Conservation (phyloP, 495 filamentous ascomycete genomes). For the Viridothelium virens region DNA sequence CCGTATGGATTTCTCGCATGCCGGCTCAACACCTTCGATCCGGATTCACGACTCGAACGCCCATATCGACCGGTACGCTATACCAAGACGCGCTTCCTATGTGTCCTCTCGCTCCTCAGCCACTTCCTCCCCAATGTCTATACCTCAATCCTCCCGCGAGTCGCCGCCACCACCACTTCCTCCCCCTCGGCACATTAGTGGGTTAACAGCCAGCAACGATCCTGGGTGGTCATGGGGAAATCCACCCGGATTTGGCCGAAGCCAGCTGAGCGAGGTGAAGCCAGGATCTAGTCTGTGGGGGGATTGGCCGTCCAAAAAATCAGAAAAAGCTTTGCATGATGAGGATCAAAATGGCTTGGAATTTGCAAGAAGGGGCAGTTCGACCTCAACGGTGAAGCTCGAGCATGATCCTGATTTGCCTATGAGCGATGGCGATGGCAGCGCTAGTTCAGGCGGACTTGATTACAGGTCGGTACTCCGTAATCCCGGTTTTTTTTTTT, state of each 20-base stretch:
- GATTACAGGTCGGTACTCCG: neutral
- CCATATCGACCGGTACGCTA: slow-evolving; percentile 22
- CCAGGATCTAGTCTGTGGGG: slow-evolving; percentile 51
- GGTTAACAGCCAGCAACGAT: slow-evolving; percentile 49
- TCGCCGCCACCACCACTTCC: slow-evolving; percentile 55
- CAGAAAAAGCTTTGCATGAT: slow-evolving; percentile 41
- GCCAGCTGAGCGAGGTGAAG: slow-evolving; percentile 35
- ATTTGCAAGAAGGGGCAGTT: slow-evolving; percentile 31
- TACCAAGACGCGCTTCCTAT: slow-evolving; percentile 27
- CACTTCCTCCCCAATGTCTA: slow-evolving; percentile 45
- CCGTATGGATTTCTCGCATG: slow-evolving; percentile 17
- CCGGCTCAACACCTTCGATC: slow-evolving; percentile 20
- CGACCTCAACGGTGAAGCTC: slow-evolving; percentile 33
- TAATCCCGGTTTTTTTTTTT: neutral
- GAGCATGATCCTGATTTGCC: slow-evolving; percentile 21
- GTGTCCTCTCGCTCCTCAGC: slow-evolving; percentile 13
- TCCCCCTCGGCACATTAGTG: slow-evolving; percentile 50
- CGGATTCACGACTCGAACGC: slow-evolving; percentile 30
- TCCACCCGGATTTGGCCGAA: slow-evolving; percentile 18
- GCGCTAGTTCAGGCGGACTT: slow-evolving; percentile 19
- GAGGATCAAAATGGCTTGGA: slow-evolving; percentile 30
- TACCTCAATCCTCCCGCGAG: slow-evolving; percentile 43
- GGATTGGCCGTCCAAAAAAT: slow-evolving; percentile 34
- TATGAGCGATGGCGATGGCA: slow-evolving; percentile 45
- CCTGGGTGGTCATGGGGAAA: slow-evolving; percentile 56